Evolutionary conservation across 495 filamentous ascomycete species (phyloP).

Genomic region (Aspergillus bertholletiae): DNA sequence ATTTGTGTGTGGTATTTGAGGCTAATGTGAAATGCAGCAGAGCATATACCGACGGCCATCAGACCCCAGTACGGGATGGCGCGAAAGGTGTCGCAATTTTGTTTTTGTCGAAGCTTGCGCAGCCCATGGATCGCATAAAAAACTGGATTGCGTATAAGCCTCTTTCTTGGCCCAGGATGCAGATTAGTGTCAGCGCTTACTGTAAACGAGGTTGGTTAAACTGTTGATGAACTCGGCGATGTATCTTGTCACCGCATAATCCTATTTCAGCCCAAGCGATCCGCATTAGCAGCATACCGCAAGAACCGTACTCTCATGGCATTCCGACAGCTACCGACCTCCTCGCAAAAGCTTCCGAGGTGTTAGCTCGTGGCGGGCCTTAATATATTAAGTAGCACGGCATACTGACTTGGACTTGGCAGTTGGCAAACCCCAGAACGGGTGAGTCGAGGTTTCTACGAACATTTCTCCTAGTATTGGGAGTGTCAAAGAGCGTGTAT

Average conservation of each 20-base stretch:
- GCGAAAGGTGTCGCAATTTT: conserved; percentile 14
- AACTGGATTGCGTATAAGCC: conserved; percentile 9
- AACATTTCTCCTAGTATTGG: no score
- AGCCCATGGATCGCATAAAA: conserved; percentile 26
- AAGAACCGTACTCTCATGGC: not conserved
- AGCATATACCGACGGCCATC: conserved; percentile 31
- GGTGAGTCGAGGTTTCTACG: not conserved
- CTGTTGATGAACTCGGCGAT: conserved; percentile 36
- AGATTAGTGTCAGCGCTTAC: conserved; percentile 9
- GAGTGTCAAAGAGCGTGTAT: no score
- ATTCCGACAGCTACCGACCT: conserved; percentile 15
- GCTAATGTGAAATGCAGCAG: conserved; percentile 29
- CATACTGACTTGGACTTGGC: not conserved
- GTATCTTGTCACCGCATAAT: conserved; percentile 30
- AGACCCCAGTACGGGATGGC: conserved; percentile 27
- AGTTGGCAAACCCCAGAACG: not conserved
- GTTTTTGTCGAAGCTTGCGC: conserved; percentile 13
- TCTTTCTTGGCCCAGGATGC: not conserved
- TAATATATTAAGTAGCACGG: not conserved
- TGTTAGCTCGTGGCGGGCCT: not conserved
- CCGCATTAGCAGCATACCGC: not conserved
- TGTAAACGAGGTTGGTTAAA: conserved; percentile 25
- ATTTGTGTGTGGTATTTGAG: conserved; percentile 35
- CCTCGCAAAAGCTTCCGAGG: conserved; percentile 28
- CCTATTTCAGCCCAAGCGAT: conserved; percentile 12